Evolutionary conservation across 2,329 filamentous ascomycete species (phyloP), one percentile per base, ranked within the genome.

Genomic region (Fusarium bactridioides): DNA sequence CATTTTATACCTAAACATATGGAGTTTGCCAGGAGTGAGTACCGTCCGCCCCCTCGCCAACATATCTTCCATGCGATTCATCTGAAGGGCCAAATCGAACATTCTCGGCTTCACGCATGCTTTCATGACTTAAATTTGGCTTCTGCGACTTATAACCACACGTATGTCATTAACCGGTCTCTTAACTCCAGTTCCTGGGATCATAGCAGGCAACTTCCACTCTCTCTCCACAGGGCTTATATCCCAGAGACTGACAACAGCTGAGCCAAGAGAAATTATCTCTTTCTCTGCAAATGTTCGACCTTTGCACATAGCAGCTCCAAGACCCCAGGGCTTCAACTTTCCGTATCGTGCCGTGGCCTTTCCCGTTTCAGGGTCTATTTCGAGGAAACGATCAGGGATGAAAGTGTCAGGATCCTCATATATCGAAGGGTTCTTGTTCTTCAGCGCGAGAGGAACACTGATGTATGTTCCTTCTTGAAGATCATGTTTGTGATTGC

Each of bases 221-320:
- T 13, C 19, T 41, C 57, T 62, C 11, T 25, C 50, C 5, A n/a
- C 62, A 5, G 69, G 72, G 10, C 33, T 33, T 16, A 74, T 64
- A 29, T 74, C 57, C 72, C 72, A 74, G 13, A 74, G 66, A 45
- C 61, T 73, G 10, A 67, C 9, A 13, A 74, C 47, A 45, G 72
- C 62, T 13, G 72, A 72, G 3, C 59, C 60, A 10, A 73, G 40
- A 16, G 58, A 45, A 21, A 76, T 54, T 8, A 77, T 69, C 33
- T 77, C 73, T 25, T 75, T 77, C 10, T 77, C 76, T 3, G 76
- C 76, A 59, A 77, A 77, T 2, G 74, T 74, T 12, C 76, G 65
- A 3, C 76, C 76, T 56, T 77, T 77, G 29, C 74, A 77, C 55
- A 77, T 74, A 3, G 54, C 69, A 43, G 67, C 33, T 5, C 76